Percentiles rank a stretch among this genome's conserved stretches.
Conservation (phyloP, 2,329 filamentous ascomycete species). For the Erysiphe neolycopersici region DNA sequence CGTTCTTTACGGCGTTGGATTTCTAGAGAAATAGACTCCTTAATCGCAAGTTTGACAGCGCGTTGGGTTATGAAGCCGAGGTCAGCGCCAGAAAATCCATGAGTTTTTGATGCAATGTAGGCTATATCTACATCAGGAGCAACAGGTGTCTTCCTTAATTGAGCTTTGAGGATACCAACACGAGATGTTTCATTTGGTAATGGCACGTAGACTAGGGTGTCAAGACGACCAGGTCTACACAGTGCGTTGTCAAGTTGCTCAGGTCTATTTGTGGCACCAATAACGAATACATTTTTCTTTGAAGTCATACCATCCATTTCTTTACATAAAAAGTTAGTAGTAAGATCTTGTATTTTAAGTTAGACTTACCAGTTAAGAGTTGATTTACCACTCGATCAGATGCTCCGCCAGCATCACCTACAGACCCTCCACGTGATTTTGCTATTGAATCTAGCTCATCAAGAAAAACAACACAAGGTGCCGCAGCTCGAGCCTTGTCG, state of each 20-base stretch:
- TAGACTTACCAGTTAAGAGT: constrained; percentile 63
- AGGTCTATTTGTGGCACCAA: constrained; percentile 81
- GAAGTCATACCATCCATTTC: constrained; percentile 92
- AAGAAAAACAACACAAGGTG: constrained; percentile 92
- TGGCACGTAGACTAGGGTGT: constrained; percentile 71
- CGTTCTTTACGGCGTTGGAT: constrained; percentile 79
- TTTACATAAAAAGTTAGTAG: constrained; percentile 11
- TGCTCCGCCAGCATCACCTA: constrained; percentile 88
- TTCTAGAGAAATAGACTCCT: constrained; percentile 71
- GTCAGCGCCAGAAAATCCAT: constrained; percentile 99
- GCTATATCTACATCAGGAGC: constrained; percentile 32
- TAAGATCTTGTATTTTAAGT: neutral
- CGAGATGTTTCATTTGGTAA: constrained; percentile 55
- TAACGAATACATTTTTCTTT: constrained; percentile 74
- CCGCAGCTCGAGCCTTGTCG: constrained; percentile 55
- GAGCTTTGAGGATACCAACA: constrained; percentile 58
- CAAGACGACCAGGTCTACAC: constrained; percentile 69
- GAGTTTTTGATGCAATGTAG: constrained; percentile 88
- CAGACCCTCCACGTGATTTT: constrained; percentile 92
- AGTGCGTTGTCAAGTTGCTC: constrained; percentile 95
- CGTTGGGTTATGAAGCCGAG: constrained; percentile 96
- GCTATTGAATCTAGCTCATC: constrained; percentile 97
- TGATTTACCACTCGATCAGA: constrained; percentile 99
- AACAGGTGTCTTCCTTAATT: constrained; percentile 24
- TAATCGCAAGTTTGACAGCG: constrained; percentile 97